These are phyloP conservation scores for Cicer cuneatum DNA, from an alignment of 306 rosid species.

Conservation along the genomic window DNA sequence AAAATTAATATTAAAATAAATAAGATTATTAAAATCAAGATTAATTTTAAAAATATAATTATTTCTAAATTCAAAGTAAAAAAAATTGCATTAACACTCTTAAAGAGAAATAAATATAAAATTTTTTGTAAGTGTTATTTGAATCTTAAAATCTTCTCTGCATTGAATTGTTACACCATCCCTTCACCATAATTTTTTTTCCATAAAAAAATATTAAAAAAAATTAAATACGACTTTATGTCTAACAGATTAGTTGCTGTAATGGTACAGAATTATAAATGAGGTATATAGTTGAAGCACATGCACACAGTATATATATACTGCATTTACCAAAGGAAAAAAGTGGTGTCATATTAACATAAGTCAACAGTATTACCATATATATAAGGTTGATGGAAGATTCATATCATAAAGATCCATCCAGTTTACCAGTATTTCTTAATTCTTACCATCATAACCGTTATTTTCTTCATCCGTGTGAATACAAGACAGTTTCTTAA, in stretches of 20 bases:
- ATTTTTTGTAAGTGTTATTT: too few relatives aligned
- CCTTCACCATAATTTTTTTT: too few relatives aligned
- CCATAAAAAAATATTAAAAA: neutral
- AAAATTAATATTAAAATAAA: too few relatives aligned
- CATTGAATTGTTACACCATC: too few relatives aligned
- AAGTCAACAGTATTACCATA: slow-evolving; percentile 37
- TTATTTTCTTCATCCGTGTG: slow-evolving; percentile 54
- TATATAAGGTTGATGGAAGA: slow-evolving; percentile 39
- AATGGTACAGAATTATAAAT: slow-evolving; percentile 43
- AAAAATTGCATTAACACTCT: too few relatives aligned
- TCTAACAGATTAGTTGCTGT: slow-evolving; percentile 27
- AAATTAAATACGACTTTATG: neutral
- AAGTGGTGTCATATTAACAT: neutral
- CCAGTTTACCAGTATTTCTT: slow-evolving; percentile 26
- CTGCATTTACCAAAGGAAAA: slow-evolving; percentile 11
- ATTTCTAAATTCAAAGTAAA: too few relatives aligned
- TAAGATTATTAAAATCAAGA: too few relatives aligned
- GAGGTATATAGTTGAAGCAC: slow-evolving; percentile 15
- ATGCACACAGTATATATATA: slow-evolving; percentile 13
- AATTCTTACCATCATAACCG: slow-evolving; percentile 43
- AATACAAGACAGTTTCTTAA: slow-evolving; percentile 53
- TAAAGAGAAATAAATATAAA: too few relatives aligned
- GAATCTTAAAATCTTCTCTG: too few relatives aligned
- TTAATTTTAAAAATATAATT: too few relatives aligned
- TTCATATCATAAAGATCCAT: slow-evolving; percentile 7